Evolutionary conservation across 2,329 filamentous ascomycete genomes (phyloP).

Genomic region (Penicillium sp.): DNA sequence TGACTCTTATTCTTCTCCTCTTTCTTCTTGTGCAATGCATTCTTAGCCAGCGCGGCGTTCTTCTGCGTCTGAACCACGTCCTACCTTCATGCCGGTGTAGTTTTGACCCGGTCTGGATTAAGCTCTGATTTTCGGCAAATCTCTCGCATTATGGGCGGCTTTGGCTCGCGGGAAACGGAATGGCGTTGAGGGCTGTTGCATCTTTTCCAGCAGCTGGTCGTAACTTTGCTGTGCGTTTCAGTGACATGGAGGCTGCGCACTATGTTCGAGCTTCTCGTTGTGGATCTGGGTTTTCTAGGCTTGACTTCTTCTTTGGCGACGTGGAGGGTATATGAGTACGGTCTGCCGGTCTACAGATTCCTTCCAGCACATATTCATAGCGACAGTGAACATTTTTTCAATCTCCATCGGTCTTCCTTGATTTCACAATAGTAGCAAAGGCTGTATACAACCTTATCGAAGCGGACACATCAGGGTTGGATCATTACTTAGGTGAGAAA

Average conservation of each 20-base stretch:
- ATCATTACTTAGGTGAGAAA: too few species aligned
- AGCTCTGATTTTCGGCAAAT: constrained; percentile 5
- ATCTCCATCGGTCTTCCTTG: background rate
- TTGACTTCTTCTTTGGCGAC: background rate
- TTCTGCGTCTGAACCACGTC: constrained; percentile 18
- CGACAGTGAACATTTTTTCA: constrained; percentile 14
- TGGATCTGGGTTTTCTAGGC: background rate
- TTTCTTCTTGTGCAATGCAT: constrained; percentile 13
- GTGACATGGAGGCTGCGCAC: background rate
- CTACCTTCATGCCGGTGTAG: background rate
- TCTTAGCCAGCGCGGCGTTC: constrained; percentile 28
- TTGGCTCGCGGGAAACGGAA: constrained; percentile 7
- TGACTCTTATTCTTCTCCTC: constrained; percentile 6
- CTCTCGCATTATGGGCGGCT: constrained; percentile 1
- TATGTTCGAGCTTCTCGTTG: background rate
- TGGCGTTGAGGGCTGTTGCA: constrained; percentile 12
- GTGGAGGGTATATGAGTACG: constrained; percentile 20
- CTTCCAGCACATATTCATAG: constrained; percentile 23
- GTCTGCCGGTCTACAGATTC: constrained; percentile 8
- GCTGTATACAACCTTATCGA: background rate
- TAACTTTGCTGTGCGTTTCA: constrained; percentile 16
- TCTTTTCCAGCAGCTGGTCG: constrained; percentile 15
- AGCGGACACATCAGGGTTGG: too few species aligned
- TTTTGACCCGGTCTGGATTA: background rate
- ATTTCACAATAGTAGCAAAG: background rate